Evolutionary conservation across 139 green algal species (phyloP).

Genomic region (Microglena sp.): DNA sequence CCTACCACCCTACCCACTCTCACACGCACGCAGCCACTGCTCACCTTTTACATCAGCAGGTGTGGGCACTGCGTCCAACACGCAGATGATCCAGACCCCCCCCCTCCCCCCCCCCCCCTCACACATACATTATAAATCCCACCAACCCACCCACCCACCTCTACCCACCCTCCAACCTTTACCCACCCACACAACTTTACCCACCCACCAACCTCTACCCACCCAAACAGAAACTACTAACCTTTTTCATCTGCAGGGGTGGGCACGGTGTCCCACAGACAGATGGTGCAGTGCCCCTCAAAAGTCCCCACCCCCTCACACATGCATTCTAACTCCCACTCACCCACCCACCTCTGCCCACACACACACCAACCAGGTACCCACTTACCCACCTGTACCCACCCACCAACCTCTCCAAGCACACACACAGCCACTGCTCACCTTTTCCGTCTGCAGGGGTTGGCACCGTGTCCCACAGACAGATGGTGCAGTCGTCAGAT

Average conservation of each 20-base stretch:
- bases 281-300: too few relatives aligned
- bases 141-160: too few relatives aligned
- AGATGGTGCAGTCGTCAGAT: slow-evolving; percentile 34
- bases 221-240: background rate
- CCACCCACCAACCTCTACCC: too few relatives aligned
- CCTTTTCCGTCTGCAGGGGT: slow-evolving; percentile 3
- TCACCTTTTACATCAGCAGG: slow-evolving; percentile 3
- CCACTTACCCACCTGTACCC: background rate
- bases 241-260: background rate
- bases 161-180: too few relatives aligned
- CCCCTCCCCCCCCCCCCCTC: background rate
- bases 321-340: too few relatives aligned
- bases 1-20: background rate
- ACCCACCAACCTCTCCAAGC: background rate
- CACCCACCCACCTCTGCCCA: too few relatives aligned
- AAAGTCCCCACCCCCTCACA: too few relatives aligned
- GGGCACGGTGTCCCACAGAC: background rate
- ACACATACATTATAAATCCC: too few relatives aligned
- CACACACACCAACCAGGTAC: background rate
- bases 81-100: slow-evolving; percentile 17
- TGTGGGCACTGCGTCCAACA: slow-evolving; percentile 48
- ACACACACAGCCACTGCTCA: background rate
- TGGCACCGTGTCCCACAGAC: slow-evolving; percentile 53
- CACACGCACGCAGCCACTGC: background rate
- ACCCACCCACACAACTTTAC: too few relatives aligned